phyloP scores from a whole-genome alignment of 768 basidiomycete species.

The Asterophora lycoperdoides region DNA sequence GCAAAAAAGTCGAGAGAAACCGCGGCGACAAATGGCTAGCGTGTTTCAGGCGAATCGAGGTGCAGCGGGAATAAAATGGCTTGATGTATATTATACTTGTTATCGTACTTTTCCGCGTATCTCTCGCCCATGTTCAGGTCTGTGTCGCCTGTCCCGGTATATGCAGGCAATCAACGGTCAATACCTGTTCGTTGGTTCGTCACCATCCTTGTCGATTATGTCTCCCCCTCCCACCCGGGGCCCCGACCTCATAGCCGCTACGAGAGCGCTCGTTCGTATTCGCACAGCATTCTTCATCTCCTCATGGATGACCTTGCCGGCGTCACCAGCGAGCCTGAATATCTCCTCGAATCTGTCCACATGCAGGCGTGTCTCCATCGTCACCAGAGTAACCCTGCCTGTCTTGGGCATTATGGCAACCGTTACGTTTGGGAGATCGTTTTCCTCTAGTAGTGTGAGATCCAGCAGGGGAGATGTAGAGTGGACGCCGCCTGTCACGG shows the following conservation, averaged over 20 bases:
- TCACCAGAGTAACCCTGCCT: conserved; percentile 81
- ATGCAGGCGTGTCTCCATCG: conserved; percentile 92
- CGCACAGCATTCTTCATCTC: conserved; percentile 81
- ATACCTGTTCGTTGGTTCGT: conserved; percentile 36
- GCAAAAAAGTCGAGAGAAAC: conserved; percentile 93
- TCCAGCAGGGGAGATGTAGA: conserved; percentile 80
- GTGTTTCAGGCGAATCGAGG: conserved; percentile 72
- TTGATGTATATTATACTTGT: not conserved
- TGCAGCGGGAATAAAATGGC: conserved; percentile 24
- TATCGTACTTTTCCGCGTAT: not conserved
- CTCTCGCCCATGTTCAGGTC: conserved; percentile 7
- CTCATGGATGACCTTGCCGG: conserved; percentile 67
- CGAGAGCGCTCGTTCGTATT: conserved; percentile 56
- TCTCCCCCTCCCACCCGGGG: conserved; percentile 28
- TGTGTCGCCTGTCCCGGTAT: not conserved
- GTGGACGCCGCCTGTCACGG: conserved; percentile 85
- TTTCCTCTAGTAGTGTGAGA: conserved; percentile 85
- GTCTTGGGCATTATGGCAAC: conserved; percentile 87
- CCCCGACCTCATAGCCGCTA: conserved; percentile 55
- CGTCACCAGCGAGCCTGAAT: conserved; percentile 73
- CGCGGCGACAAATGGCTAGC: conserved; percentile 88
- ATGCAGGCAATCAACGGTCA: conserved; percentile 11
- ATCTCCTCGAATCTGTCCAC: conserved; percentile 92
- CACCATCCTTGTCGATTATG: conserved; percentile 27
- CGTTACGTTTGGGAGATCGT: conserved; percentile 82